These are phyloP conservation scores for Aegle marmelos DNA, from an alignment of 345 rosid genomes.

Conservation along the genomic window DNA sequence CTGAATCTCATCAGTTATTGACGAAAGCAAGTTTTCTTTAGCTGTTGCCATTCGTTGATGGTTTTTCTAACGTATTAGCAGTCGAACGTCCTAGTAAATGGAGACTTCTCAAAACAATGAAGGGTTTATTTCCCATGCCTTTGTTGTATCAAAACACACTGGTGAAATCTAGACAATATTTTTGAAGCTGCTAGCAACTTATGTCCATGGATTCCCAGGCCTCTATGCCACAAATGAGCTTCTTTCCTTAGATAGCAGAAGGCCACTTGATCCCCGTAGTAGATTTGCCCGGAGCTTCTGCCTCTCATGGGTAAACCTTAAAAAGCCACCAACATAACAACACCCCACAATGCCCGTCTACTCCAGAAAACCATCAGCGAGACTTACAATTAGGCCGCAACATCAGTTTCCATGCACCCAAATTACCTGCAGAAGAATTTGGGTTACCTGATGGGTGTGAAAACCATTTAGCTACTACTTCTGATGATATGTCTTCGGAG, in stretches of 20 bases:
- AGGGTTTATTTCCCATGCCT: background rate
- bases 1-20: background rate
- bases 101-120: background rate
- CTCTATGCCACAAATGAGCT: background rate
- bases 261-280: background rate
- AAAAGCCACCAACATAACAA: background rate
- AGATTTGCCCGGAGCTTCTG: background rate
- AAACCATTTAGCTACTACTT: background rate
- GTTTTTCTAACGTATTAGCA: background rate
- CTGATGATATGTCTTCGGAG: background rate
- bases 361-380: background rate
- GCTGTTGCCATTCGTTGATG: background rate
- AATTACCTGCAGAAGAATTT: background rate
- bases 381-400: background rate
- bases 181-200: background rate
- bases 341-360: background rate
- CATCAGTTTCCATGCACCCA: background rate
- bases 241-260: background rate
- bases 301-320: background rate
- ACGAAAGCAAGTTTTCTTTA: background rate
- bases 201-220: background rate
- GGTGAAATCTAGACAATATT: background rate
- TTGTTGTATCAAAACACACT: background rate
- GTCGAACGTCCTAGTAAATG: background rate
- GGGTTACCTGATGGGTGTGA: background rate